Conservation (phyloP, 75 land plant species). For the Azolla pinnata region DNA sequence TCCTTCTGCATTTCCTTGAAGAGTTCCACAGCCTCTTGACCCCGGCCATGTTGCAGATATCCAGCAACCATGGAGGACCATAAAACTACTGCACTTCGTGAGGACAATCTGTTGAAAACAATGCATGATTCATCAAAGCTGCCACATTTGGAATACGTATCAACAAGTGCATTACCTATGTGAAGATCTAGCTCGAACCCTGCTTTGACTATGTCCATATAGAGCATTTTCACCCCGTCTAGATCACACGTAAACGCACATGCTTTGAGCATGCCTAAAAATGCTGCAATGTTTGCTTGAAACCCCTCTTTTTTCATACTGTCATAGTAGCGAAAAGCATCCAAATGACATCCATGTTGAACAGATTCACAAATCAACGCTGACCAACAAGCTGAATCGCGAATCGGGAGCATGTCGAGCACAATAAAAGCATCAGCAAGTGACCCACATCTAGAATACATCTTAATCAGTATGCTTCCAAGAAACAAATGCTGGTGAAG, state of each 20-base stretch:
- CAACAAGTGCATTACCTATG: conserved; percentile 22
- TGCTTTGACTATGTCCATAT: neutral
- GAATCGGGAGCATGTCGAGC: conserved; percentile 14
- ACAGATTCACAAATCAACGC: conserved; percentile 20
- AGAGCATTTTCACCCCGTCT: conserved; percentile 5
- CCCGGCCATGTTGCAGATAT: conserved; percentile 11
- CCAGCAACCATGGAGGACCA: conserved; percentile 16
- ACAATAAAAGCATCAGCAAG: conserved; percentile 10
- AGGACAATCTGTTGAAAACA: conserved; percentile 8
- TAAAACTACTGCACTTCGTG: conserved; percentile 10
- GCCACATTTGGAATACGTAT: conserved; percentile 13
- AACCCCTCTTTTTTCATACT: conserved; percentile 13
- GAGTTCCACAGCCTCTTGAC: conserved; percentile 8
- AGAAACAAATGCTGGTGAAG: conserved; percentile 9
- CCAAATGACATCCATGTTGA: conserved; percentile 10
- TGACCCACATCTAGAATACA: conserved; percentile 31
- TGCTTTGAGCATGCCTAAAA: conserved; percentile 16
- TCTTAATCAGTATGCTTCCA: conserved; percentile 21
- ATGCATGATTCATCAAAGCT: conserved; percentile 10
- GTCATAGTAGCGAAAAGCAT: conserved; percentile 12
- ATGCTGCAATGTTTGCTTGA: conserved; percentile 19
- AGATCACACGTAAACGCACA: neutral
- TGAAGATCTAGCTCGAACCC: conserved; percentile 17
- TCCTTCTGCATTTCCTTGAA: conserved; percentile 10
- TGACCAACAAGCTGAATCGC: conserved; percentile 24